Evolutionary conservation across 2,329 filamentous ascomycete genomes (phyloP).

Genomic region (Aspergillus transmontanensis): DNA sequence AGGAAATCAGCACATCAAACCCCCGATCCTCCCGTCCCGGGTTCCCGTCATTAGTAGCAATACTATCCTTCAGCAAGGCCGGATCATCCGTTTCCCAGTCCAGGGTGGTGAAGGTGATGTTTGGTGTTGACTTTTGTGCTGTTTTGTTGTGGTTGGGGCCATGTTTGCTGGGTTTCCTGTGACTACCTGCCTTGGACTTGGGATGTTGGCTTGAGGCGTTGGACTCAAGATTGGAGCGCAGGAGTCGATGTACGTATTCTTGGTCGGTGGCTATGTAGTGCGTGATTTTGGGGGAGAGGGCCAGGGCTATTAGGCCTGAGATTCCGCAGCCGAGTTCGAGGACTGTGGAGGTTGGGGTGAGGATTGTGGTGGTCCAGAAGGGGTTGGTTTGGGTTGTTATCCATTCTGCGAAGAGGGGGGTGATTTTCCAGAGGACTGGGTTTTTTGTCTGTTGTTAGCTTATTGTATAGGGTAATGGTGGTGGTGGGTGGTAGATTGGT

Average conservation of each 20-base stretch:
- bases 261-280: constrained; percentile 85
- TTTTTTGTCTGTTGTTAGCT: not conserved
- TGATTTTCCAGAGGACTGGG: constrained; percentile 86
- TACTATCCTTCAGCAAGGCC: constrained; percentile 35
- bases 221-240: constrained; percentile 72
- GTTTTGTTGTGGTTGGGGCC: constrained; percentile 2
- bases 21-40: constrained; percentile 38
- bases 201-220: constrained; percentile 26
- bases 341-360: constrained; percentile 60
- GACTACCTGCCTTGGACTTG: constrained; percentile 13
- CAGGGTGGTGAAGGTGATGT: constrained; percentile 62
- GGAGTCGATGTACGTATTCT: constrained; percentile 74
- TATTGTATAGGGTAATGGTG: not conserved
- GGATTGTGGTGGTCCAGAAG: constrained; percentile 59
- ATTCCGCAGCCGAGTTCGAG: constrained; percentile 90
- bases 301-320: constrained; percentile 74
- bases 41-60: constrained; percentile 26
- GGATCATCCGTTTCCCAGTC: constrained; percentile 76
- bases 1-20: constrained; percentile 77
- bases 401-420: constrained; percentile 80
- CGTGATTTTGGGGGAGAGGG: constrained; percentile 62
- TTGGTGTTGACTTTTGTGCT: constrained; percentile 18
- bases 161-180: constrained; percentile 4
- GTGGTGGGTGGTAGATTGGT: constrained; percentile 14
- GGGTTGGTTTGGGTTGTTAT: constrained; percentile 60